Conservation (phyloP, 2,329 filamentous ascomycete species). For the Ceratocystis destructans region DNA sequence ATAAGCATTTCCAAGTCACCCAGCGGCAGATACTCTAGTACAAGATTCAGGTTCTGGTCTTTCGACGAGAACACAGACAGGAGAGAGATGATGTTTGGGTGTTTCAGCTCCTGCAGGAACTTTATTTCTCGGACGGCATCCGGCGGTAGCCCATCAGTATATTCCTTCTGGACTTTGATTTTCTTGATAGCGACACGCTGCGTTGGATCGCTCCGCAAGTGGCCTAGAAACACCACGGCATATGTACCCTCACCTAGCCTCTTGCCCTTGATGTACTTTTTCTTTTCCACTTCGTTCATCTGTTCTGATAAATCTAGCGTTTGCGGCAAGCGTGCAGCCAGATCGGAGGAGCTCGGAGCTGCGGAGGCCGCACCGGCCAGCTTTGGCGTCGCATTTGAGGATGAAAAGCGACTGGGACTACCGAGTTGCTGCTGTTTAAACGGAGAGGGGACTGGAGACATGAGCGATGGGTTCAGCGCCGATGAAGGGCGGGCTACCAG, state of each 20-base stretch:
- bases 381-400: constrained; percentile 22
- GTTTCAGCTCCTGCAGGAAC: constrained; percentile 81
- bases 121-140: constrained; percentile 94
- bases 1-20: constrained; percentile 93
- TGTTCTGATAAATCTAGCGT: constrained; percentile 57
- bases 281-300: constrained; percentile 67
- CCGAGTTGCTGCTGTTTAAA: constrained; percentile 22
- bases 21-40: constrained; percentile 85
- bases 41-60: constrained; percentile 89
- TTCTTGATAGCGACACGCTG: constrained; percentile 83
- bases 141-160: constrained; percentile 80
- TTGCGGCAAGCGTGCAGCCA: constrained; percentile 13
- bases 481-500: constrained; percentile 27
- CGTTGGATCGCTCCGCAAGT: constrained; percentile 57
- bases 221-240: constrained; percentile 84
- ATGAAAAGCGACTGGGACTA: constrained; percentile 23
- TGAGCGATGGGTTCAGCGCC: constrained; percentile 19
- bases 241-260: constrained; percentile 96
- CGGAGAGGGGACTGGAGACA: constrained; percentile 16
- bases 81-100: constrained; percentile 90
- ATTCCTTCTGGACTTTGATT: constrained; percentile 76
- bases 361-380: not conserved
- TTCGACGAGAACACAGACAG: constrained; percentile 91
- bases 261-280: constrained; percentile 83
- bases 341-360: constrained; percentile 16